phyloP scores from a whole-genome alignment of 1,284 basidiomycete genomes.

The Leccinum pallidistipes region DNA sequence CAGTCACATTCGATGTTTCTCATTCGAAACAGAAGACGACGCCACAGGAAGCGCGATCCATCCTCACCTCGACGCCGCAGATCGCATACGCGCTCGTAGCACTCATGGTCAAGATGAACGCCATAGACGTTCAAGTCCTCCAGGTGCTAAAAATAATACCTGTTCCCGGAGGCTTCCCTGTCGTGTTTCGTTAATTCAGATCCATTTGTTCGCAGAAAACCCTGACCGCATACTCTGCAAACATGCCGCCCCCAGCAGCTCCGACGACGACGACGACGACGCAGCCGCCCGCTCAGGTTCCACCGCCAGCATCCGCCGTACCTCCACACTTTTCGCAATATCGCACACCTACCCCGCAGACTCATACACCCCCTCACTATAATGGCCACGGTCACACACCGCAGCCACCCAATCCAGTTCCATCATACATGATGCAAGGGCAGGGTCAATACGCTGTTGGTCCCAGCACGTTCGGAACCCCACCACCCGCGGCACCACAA shows the following conservation, averaged over 20 bases:
- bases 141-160: conserved; percentile 45
- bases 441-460: conserved; percentile 23
- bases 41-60: conserved; percentile 62
- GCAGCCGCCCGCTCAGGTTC: conserved; percentile 29
- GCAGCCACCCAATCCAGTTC: conserved; percentile 24
- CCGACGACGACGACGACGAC: conserved; percentile 19
- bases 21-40: conserved; percentile 59
- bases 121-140: conserved; percentile 69
- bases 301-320: conserved; percentile 38
- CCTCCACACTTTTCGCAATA: conserved; percentile 50
- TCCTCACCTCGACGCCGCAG: conserved; percentile 69
- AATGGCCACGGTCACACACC: conserved; percentile 29
- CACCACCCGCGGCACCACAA: conserved; percentile 21
- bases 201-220: conserved; percentile 34
- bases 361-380: conserved; percentile 28
- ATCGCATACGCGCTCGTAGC: conserved; percentile 74
- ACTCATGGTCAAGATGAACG: conserved; percentile 74
- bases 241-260: conserved; percentile 27
- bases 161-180: not conserved
- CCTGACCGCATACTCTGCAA: conserved; percentile 34
- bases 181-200: not conserved
- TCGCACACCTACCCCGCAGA: conserved; percentile 45
- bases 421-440: conserved; percentile 20
- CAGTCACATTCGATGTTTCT: conserved; percentile 3
- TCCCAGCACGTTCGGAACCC: conserved; percentile 23